Conservation (phyloP, 345 rosid genomes). For the Eucalyptus erythrocorys region DNA sequence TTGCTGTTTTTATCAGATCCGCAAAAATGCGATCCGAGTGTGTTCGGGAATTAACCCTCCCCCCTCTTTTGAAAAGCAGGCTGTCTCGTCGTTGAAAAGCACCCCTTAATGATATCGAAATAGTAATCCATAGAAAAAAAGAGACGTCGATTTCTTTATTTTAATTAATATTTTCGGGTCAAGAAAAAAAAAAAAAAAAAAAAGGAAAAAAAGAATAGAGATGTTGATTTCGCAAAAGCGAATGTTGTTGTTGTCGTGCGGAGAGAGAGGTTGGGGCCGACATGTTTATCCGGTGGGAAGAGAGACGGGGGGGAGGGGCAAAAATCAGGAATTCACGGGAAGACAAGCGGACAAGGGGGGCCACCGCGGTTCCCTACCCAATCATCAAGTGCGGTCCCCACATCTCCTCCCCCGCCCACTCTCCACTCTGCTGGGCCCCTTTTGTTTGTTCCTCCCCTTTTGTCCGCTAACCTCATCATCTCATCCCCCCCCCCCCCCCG, state of each 20-base stretch:
- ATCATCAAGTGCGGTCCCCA: slow-evolving; percentile 38
- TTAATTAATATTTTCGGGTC: too few relatives aligned
- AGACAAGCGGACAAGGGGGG: slow-evolving; percentile 39
- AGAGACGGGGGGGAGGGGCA: neutral
- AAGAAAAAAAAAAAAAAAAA: too few relatives aligned
- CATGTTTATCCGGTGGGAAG: neutral
- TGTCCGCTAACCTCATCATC: slow-evolving; percentile 13
- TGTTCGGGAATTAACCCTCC: neutral
- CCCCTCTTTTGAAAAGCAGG: neutral
- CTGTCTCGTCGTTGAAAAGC: neutral
- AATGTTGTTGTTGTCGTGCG: neutral
- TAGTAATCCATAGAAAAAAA: neutral
- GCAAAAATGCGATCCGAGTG: neutral
- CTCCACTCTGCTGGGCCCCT: neutral
- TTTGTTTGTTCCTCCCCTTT: neutral
- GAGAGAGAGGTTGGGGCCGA: neutral
- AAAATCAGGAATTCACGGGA: neutral
- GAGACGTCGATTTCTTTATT: neutral
- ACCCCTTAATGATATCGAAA: neutral
- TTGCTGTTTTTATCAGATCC: neutral
- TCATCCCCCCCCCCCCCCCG: too few relatives aligned
- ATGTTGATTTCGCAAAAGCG: neutral
- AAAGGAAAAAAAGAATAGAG: neutral
- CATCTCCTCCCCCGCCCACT: slow-evolving; percentile 5
- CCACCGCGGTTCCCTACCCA: slow-evolving; percentile 40